Evolutionary conservation across 2,329 filamentous ascomycete species (phyloP), one percentile per base, ranked within the genome.

Genomic region (Colletotrichum higginsianum): DNA sequence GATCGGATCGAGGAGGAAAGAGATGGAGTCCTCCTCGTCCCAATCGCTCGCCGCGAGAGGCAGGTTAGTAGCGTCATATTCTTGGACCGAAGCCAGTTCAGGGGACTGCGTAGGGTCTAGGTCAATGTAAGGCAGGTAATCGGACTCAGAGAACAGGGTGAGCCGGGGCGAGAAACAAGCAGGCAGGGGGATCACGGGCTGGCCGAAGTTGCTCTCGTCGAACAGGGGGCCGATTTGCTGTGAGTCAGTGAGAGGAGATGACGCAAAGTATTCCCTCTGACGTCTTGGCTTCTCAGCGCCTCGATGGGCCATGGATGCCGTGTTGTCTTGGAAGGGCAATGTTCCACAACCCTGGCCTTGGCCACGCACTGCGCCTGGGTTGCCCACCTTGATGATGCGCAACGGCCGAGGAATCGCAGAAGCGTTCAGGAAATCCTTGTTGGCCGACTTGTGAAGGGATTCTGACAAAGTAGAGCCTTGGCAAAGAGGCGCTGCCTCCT

Each of bases 21-120:
- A 55, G 16, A 65, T 66, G 8, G 67, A 66, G 8, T 35, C 61
- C 6, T 58, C 66, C 11, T 55, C 44, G 5, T 44, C 53, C n/a
- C 18, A 49, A 9, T 49, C 11, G 8, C 15, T 5, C 18, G 16
- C 26, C 13, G 18, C 12, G 16, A 8, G 21, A 35, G 5, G 0
- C 18, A 35, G 23, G 11, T 47, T 49, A 2, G 4, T 11, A n/a
- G 18, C 12, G 21, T 4, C 11, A 16, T 11, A 11, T 49, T 46
- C 30, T 47, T 9, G 21, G 42, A 3, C 4, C 2, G 35, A 26
- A 4, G 6, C 15, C 26, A 4, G 26, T 5, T 16, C 26, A 15
- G 9, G 4, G 7, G 8, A 18, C 12, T 49, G 9, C 6, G 15
- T 12, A 16, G 16, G 26, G 12, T 49, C 42, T 9, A 35, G 26